Evolutionary conservation across 257 asterid genomes (phyloP).

Genomic region (Solanum virginianum): DNA sequence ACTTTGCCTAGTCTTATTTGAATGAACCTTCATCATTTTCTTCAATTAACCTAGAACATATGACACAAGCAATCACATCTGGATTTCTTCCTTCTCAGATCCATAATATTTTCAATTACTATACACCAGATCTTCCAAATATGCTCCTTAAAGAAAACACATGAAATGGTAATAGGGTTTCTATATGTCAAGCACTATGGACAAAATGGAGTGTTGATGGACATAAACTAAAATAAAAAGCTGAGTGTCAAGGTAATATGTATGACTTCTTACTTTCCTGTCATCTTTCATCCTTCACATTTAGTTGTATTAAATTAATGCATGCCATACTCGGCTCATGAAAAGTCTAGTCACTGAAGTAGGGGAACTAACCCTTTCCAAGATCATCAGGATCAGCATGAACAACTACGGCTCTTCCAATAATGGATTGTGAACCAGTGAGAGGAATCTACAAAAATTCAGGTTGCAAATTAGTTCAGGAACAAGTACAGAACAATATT

Average conservation of each 20-base stretch:
- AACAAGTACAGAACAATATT: not conserved
- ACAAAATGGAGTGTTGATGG: not conserved
- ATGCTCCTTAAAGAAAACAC: not conserved
- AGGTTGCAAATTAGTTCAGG: not conserved
- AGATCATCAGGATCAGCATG: constrained; percentile 98
- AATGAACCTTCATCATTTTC: not conserved
- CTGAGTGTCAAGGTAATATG: not conserved
- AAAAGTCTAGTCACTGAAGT: not conserved
- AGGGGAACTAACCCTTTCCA: constrained; percentile 60
- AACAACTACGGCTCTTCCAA: constrained; percentile 99
- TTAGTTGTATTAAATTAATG: not conserved
- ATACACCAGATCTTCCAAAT: not conserved
- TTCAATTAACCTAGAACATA: not conserved
- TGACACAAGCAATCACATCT: not conserved
- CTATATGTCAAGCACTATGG: not conserved
- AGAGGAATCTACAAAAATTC: constrained; percentile 57
- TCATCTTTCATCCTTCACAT: not conserved
- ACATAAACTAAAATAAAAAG: not conserved
- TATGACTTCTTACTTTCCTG: not conserved
- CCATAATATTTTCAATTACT: not conserved
- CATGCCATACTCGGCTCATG: not conserved
- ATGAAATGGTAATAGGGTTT: not conserved
- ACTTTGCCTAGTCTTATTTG: not conserved
- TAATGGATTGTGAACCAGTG: constrained; percentile 61
- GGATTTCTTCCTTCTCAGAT: not conserved